Evolutionary conservation across 305 asterid genomes (phyloP), one percentile per base, ranked within the genome.

Genomic region (Plantago lanceolata): DNA sequence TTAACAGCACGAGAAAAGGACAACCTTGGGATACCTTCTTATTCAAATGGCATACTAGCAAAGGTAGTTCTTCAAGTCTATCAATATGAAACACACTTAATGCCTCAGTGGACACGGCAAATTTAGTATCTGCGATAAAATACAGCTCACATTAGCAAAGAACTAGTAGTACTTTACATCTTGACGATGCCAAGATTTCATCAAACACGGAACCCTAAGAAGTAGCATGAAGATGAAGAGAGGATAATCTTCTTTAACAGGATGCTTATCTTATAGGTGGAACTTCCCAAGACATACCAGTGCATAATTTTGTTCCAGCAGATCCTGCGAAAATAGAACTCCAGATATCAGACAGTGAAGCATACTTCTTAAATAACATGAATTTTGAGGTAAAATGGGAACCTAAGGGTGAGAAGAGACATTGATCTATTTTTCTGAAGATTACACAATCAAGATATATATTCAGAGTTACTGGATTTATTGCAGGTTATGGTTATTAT

Each of bases 11-110:
- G 50, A 57, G 57, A 57, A 63, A 6, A 68, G 57, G 37, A 74
- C 28, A 66, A 70, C 57, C 58, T 55, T 21, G 12, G 60, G 61
- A 35, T 74, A 84, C 98, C 95, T 82, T 77, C 73, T 79, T 89
- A 69, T 84, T 80, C 73, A 85, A 75, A 71, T 56, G 73, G 82
- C 94, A 85, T 73, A 92, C 75, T 68, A 77, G 55, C 75, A 85
- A 65, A 72, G 82, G 98, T 74, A 89, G 71, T 77, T 89, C 95
- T 79, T 89, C 91, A 74, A 92, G 85, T 64, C 79, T 82, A 66
- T 68, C 63, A 70, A 89, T 79, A 69, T 63, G 37, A 71, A 79
- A 48, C 48, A 68, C 65, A 73, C 72, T 75, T 57, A 85, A 66
- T 71, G 40, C 70, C 66, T 76, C 83, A 68, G 71, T 69, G 63